phyloP scores from a whole-genome alignment of 1,284 basidiomycete species.

The Ustilago esculenta region DNA sequence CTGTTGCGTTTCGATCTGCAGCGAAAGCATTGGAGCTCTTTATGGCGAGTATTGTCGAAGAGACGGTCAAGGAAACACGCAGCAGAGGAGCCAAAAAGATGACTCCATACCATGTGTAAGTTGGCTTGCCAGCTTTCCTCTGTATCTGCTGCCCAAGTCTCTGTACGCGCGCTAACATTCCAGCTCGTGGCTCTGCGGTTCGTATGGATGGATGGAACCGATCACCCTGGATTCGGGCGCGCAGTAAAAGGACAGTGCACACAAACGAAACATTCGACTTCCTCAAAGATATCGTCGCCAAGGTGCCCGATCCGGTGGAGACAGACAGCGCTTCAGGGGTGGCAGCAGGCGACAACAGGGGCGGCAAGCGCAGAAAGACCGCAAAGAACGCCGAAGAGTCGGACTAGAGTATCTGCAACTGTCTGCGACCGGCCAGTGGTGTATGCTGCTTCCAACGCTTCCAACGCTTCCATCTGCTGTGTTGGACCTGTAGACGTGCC shows the following conservation, averaged over 20 bases:
- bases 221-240: not conserved
- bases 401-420: constrained; percentile 8
- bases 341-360: constrained; percentile 34
- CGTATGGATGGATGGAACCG: too few relatives aligned
- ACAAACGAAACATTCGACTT: constrained; percentile 92
- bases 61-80: constrained; percentile 82
- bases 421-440: too few relatives aligned
- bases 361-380: constrained; percentile 51
- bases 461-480: too few relatives aligned
- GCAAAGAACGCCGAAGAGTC: constrained; percentile 31
- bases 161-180: too few relatives aligned
- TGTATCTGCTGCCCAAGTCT: too few relatives aligned
- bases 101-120: constrained; percentile 92
- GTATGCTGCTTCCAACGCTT: too few relatives aligned
- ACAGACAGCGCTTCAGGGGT: constrained; percentile 16
- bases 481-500: too few relatives aligned
- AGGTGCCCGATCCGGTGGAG: constrained; percentile 83
- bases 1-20: constrained; percentile 66
- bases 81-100: constrained; percentile 87
- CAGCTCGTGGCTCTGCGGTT: too few relatives aligned
- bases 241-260: constrained; percentile 91
- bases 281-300: constrained; percentile 90
- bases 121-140: too few relatives aligned
- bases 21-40: constrained; percentile 97
- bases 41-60: constrained; percentile 84